Percentiles rank a stretch among this genome's conserved stretches.
phyloP scores from a whole-genome alignment of 177 flowering plant species.

The Vitis hybrid region DNA sequence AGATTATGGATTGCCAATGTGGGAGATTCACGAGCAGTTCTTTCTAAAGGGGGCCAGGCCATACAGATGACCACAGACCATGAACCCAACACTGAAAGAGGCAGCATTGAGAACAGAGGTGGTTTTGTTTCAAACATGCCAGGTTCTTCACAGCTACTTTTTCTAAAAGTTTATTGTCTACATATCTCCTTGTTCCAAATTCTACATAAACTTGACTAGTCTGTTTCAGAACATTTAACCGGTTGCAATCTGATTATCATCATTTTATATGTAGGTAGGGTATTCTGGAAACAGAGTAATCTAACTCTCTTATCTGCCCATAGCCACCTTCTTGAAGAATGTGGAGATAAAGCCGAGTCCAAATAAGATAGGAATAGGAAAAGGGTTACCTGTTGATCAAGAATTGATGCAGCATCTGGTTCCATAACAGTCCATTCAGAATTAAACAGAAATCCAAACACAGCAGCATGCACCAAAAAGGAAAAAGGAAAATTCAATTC shows the following conservation, averaged over 20 bases:
- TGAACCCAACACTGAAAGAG: constrained; percentile 47
- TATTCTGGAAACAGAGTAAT: no score
- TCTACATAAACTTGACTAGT: not conserved
- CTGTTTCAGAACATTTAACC: not conserved
- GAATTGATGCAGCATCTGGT: no score
- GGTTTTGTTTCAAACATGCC: constrained; percentile 61
- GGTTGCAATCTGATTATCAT: not conserved
- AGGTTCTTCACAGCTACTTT: constrained; percentile 22
- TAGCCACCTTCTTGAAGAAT: no score
- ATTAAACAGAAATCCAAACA: no score
- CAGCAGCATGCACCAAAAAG: no score
- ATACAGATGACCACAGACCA: constrained; percentile 45
- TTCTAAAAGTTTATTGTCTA: not conserved
- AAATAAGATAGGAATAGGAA: no score
- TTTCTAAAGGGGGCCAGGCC: constrained; percentile 41
- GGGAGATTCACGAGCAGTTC: constrained; percentile 57
- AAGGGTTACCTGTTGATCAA: no score
- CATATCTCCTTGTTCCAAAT: not conserved
- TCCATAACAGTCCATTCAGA: no score
- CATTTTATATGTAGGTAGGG: not conserved
- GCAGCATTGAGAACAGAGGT: constrained; percentile 48
- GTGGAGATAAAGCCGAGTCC: no score
- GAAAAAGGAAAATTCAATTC: no score
- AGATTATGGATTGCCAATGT: constrained; percentile 49
- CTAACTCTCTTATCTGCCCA: no score